These are phyloP conservation scores for Cercophora scortea DNA, from an alignment of 495 filamentous ascomycete genomes.

Conservation along the genomic window DNA sequence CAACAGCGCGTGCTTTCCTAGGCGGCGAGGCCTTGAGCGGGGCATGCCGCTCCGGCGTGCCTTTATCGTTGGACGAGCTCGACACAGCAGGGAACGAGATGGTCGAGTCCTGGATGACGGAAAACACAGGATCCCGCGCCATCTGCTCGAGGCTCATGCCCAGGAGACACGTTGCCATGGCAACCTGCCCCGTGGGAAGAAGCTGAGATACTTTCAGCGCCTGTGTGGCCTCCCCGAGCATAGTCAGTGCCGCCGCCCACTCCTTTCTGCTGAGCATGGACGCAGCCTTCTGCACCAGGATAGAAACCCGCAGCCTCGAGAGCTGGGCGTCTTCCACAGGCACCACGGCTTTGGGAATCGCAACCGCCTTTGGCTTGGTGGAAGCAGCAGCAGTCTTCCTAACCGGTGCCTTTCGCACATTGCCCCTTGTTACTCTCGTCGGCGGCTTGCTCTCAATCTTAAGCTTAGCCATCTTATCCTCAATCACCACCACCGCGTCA, in stretches of 20 bases:
- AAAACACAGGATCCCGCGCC: conserved; percentile 74
- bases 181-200: conserved; percentile 39
- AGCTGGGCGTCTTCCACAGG: conserved; percentile 45
- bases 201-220: conserved; percentile 33
- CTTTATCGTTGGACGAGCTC: conserved; percentile 13
- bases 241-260: conserved; percentile 42
- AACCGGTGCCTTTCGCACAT: conserved; percentile 7
- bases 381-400: conserved; percentile 16
- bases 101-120: conserved; percentile 83
- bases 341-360: conserved; percentile 7
- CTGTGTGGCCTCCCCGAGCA: conserved; percentile 41
- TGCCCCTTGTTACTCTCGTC: conserved; percentile 11
- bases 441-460: conserved; percentile 32
- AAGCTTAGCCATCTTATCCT: conserved; percentile 39
- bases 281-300: conserved; percentile 58
- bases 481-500: conserved; percentile 22
- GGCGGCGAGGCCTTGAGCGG: conserved; percentile 19
- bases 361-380: conserved; percentile 16
- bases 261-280: conserved; percentile 47
- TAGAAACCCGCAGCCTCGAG: conserved; percentile 48
- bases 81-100: conserved; percentile 68
- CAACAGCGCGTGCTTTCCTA: conserved; percentile 16
- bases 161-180: conserved; percentile 51
- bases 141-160: conserved; percentile 59
- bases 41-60: conserved; percentile 10